Percentiles rank a stretch among this genome's conserved stretches.
Evolutionary conservation across 345 rosid genomes (phyloP).

Genomic region (Citrus mangshanensis): DNA sequence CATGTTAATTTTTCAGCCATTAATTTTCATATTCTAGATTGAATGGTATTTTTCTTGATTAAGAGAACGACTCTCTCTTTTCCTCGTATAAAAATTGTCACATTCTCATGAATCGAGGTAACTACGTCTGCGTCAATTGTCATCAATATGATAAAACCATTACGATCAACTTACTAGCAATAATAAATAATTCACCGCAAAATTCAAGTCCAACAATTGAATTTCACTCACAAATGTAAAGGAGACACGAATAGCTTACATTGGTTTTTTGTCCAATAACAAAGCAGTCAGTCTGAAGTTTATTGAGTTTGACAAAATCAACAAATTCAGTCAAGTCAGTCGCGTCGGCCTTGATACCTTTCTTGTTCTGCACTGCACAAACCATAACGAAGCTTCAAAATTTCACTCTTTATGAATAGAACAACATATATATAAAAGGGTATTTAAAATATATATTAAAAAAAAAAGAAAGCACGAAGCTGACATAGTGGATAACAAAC

Average conservation of each 20-base stretch:
- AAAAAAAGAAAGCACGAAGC: background rate
- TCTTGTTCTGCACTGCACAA: too few species aligned
- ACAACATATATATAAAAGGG: background rate
- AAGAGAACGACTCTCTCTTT: too few species aligned
- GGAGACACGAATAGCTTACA: conserved; percentile 37
- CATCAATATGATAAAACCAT: too few species aligned
- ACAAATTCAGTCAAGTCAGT: conserved; percentile 51
- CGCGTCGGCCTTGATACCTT: conserved; percentile 29
- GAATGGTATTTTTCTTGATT: too few species aligned
- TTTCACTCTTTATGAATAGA: background rate
- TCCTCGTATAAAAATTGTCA: too few species aligned
- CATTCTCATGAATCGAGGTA: conserved; percentile 68
- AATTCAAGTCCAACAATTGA: background rate
- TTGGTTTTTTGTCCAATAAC: conserved; percentile 57
- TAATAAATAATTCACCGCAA: background rate
- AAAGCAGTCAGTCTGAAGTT: conserved; percentile 62
- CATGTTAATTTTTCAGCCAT: too few species aligned
- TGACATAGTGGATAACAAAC: conserved; percentile 76
- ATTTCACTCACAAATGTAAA: background rate
- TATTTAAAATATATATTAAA: background rate
- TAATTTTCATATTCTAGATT: too few species aligned
- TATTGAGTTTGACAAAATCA: conserved; percentile 63
- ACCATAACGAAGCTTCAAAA: too few species aligned
- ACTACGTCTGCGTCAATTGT: conserved; percentile 44
- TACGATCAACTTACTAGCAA: too few species aligned